Conservation (phyloP, 1,284 basidiomycete species). For the Vanrija humicola region DNA sequence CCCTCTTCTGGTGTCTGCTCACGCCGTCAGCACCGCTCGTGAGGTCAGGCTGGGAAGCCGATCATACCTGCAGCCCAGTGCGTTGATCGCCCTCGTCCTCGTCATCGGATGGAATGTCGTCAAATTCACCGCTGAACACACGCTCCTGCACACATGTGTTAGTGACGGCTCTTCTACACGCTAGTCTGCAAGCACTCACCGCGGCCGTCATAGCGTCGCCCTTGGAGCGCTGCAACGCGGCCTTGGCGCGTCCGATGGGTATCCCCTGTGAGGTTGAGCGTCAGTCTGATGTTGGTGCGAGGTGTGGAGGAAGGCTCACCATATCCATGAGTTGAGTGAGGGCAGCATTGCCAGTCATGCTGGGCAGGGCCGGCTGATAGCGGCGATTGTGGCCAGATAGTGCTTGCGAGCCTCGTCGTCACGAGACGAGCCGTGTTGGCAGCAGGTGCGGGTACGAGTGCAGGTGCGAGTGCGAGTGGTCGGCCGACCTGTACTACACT, state of each 20-base stretch:
- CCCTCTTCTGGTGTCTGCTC: conserved; percentile 1
- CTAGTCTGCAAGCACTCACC: conserved; percentile 53
- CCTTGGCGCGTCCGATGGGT: conserved; percentile 66
- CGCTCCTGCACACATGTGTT: conserved; percentile 28
- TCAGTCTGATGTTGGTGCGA: conserved; percentile 1
- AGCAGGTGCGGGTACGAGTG: too few species aligned
- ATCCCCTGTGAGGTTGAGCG: conserved; percentile 59
- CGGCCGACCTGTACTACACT: too few species aligned
- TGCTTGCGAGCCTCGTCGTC: too few species aligned
- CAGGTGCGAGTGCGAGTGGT: too few species aligned
- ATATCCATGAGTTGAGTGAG: conserved; percentile 37
- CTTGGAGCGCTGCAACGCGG: conserved; percentile 68
- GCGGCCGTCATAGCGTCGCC: conserved; percentile 83
- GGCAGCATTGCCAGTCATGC: conserved; percentile 8
- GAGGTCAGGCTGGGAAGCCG: neutral
- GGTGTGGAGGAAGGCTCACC: conserved; percentile 6
- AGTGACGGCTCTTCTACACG: neutral
- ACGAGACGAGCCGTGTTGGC: too few species aligned
- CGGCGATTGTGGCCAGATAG: too few species aligned
- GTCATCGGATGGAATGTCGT: conserved; percentile 54
- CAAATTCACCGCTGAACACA: conserved; percentile 66
- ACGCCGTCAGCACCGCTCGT: neutral
- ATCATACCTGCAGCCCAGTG: conserved; percentile 5
- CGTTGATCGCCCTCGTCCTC: conserved; percentile 48
- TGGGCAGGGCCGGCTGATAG: too few species aligned